Conservation (phyloP, 805 yeast genomes). For the Kazachstania africana region DNA sequence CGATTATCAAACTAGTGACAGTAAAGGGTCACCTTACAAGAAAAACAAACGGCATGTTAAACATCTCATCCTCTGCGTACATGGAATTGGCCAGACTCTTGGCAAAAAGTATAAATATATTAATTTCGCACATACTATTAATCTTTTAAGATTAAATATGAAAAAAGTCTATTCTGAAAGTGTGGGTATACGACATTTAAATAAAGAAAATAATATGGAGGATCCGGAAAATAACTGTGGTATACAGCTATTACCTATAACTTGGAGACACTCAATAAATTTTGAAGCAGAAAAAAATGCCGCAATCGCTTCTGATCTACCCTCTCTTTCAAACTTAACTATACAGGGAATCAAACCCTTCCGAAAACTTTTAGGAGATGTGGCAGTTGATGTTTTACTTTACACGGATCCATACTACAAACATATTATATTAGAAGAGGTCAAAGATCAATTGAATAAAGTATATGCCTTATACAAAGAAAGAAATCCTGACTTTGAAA, state of each 20-base stretch:
- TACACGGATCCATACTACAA: conserved; percentile 65
- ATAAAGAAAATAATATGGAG: conserved; percentile 31
- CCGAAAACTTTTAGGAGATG: conserved; percentile 74
- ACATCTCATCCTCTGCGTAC: conserved; percentile 72
- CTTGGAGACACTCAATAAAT: conserved; percentile 73
- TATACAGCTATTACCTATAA: conserved; percentile 77
- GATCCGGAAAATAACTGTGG: conserved; percentile 40
- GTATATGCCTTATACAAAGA: conserved; percentile 47
- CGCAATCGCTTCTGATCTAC: conserved; percentile 33
- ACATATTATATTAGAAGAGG: conserved; percentile 48
- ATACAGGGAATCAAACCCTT: conserved; percentile 68
- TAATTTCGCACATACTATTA: conserved; percentile 78
- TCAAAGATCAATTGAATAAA: conserved; percentile 49
- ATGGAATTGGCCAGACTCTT: conserved; percentile 87
- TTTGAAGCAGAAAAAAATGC: conserved; percentile 31
- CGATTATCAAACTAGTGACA: conserved; percentile 35
- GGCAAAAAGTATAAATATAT: conserved; percentile 71
- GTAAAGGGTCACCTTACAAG: conserved; percentile 26
- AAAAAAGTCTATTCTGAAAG: conserved; percentile 37
- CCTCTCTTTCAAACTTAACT: conserved; percentile 60
- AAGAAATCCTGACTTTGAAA: conserved; percentile 53
- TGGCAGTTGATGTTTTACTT: conserved; percentile 69
- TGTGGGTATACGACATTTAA: conserved; percentile 30
- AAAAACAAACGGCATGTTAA: conserved; percentile 32
- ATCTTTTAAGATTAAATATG: conserved; percentile 48